A percentile compares a stretch with the other conserved stretches of the same genome.
These are phyloP conservation scores for Peziza echinospora DNA, from an alignment of 495 filamentous ascomycete species.

Conservation along the genomic window DNA sequence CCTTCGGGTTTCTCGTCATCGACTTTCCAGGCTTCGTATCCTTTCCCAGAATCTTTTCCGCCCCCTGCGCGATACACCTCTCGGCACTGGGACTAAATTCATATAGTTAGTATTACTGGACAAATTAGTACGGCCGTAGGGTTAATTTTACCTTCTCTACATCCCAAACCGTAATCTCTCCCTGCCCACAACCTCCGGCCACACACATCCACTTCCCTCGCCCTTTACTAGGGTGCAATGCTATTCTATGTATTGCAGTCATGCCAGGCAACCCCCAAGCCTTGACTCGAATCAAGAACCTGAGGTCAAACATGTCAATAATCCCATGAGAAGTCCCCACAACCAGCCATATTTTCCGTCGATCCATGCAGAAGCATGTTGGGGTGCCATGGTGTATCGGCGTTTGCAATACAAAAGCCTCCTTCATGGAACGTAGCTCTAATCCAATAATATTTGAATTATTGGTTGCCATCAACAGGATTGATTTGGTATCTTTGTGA, in stretches of 20 bases:
- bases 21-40: conserved; percentile 71
- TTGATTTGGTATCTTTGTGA: conserved; percentile 49
- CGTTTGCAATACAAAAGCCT: conserved; percentile 63
- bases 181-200: conserved; percentile 66
- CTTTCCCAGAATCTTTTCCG: conserved; percentile 33
- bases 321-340: conserved; percentile 85
- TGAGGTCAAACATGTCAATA: conserved; percentile 85
- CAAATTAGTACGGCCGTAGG: too few relatives aligned
- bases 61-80: conserved; percentile 57
- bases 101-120: too few relatives aligned
- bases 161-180: conserved; percentile 94
- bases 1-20: conserved; percentile 77
- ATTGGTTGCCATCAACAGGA: conserved; percentile 71
- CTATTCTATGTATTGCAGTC: conserved; percentile 57
- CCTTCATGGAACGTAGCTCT: conserved; percentile 70
- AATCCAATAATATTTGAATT: conserved; percentile 59
- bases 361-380: conserved; percentile 76
- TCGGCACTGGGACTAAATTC: too few relatives aligned
- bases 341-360: conserved; percentile 68
- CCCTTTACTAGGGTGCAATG: conserved; percentile 54
- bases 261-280: conserved; percentile 75
- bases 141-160: conserved; percentile 69
- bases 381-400: conserved; percentile 85
- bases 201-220: conserved; percentile 65
- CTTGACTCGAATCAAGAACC: conserved; percentile 69